phyloP scores from a whole-genome alignment of 2,329 filamentous ascomycete genomes.

The Thelonectria olida region DNA sequence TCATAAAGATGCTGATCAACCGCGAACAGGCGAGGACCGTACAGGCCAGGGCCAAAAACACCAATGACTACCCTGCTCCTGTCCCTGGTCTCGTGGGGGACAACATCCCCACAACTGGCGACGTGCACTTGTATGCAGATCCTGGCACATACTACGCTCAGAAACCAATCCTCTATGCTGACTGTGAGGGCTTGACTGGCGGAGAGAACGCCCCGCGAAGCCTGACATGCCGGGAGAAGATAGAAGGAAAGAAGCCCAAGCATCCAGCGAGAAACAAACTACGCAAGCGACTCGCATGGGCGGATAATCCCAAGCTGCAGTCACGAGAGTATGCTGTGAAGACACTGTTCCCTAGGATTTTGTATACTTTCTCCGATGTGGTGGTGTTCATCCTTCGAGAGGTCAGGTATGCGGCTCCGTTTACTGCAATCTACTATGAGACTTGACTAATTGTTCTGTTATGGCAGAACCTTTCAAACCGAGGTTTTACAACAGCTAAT shows the following conservation, averaged over 20 bases:
- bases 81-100: constrained; percentile 1
- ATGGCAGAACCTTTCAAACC: neutral
- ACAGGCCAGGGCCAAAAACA: neutral
- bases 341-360: constrained; percentile 17
- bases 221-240: neutral
- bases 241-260: constrained; percentile 5
- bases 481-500: constrained; percentile 10
- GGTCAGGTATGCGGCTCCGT: neutral
- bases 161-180: constrained; percentile 2
- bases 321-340: constrained; percentile 18
- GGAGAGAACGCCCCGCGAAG: neutral
- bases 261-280: constrained; percentile 1
- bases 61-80: neutral
- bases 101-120: constrained; percentile 7
- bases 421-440: neutral
- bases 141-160: neutral
- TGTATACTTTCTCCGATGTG: constrained; percentile 24
- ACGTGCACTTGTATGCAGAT: constrained; percentile 9
- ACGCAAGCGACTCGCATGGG: constrained; percentile 5
- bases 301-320: neutral
- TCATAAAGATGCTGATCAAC: constrained; percentile 15
- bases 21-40: constrained; percentile 4
- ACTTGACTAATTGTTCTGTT: neutral
- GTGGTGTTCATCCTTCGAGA: constrained; percentile 20
- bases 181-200: constrained; percentile 7